A percentile compares a stretch with the other conserved stretches of the same genome.
phyloP scores from a whole-genome alignment of 2,329 filamentous ascomycete genomes.

The Pseudogymnoascus sp. region DNA sequence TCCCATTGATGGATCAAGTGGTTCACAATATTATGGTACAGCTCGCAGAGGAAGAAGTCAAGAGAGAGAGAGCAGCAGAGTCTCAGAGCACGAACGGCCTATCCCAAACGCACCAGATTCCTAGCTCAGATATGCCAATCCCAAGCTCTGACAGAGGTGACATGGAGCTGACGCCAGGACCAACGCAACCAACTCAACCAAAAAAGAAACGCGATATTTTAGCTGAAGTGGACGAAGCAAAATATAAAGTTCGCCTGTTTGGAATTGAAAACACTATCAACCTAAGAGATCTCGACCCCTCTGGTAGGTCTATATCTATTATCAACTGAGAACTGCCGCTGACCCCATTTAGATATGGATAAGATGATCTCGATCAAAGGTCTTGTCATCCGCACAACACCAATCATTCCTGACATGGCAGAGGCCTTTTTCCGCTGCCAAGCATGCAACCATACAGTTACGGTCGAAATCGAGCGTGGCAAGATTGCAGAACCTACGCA shows the following conservation, averaged over 20 bases:
- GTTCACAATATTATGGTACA: slow-evolving; percentile 92
- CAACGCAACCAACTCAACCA: slow-evolving; percentile 29
- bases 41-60: slow-evolving; percentile 72
- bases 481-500: slow-evolving; percentile 91
- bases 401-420: slow-evolving; percentile 98
- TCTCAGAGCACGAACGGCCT: slow-evolving; percentile 50
- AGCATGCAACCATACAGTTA: slow-evolving; percentile 83
- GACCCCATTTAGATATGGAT: slow-evolving; percentile 66
- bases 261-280: slow-evolving; percentile 83
- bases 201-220: slow-evolving; percentile 44
- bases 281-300: slow-evolving; percentile 87
- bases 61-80: slow-evolving; percentile 50
- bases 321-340: slow-evolving; percentile 15
- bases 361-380: slow-evolving; percentile 93
- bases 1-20: slow-evolving; percentile 91
- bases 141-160: slow-evolving; percentile 71
- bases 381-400: slow-evolving; percentile 88
- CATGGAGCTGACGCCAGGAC: slow-evolving; percentile 34
- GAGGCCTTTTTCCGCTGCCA: slow-evolving; percentile 96
- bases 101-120: slow-evolving; percentile 40
- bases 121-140: slow-evolving; percentile 68
- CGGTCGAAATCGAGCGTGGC: slow-evolving; percentile 87
- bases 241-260: slow-evolving; percentile 83
- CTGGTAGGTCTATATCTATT: slow-evolving; percentile 41
- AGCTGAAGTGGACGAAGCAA: slow-evolving; percentile 71